Evolutionary conservation across 495 filamentous ascomycete species (phyloP).

Genomic region (Sabuloglossum arenarium): DNA sequence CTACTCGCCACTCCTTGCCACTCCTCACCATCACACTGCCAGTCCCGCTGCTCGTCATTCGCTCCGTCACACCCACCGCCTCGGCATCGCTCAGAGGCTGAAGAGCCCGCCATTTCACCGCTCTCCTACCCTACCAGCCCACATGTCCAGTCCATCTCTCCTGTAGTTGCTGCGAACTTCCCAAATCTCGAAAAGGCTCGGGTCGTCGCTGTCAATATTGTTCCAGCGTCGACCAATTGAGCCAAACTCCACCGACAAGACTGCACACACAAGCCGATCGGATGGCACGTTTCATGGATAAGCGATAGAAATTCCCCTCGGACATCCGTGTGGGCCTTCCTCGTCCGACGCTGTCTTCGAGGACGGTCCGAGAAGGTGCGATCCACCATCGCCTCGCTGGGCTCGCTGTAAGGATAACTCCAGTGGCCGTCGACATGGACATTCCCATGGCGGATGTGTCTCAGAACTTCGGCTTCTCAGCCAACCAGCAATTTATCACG

Average conservation of each 20-base stretch:
- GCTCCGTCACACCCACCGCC: background rate
- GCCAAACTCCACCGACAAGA: too few relatives aligned
- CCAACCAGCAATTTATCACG: constrained; percentile 1
- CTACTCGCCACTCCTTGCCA: background rate
- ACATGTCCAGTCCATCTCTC: too few relatives aligned
- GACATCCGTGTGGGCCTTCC: background rate
- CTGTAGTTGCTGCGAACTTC: background rate
- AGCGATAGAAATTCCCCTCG: background rate
- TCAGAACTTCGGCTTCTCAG: background rate
- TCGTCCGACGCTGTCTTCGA: background rate
- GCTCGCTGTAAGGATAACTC: background rate
- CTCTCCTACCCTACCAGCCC: too few relatives aligned
- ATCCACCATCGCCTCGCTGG: too few relatives aligned
- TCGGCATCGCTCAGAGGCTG: too few relatives aligned
- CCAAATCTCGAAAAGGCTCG: background rate
- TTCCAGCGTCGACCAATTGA: too few relatives aligned
- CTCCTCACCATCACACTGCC: background rate
- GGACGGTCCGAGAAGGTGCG: too few relatives aligned
- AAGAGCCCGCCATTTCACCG: background rate
- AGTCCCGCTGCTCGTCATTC: background rate
- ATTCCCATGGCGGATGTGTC: background rate
- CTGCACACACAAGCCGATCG: too few relatives aligned
- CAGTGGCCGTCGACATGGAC: background rate
- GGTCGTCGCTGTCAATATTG: too few relatives aligned
- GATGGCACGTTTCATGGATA: background rate